These are phyloP conservation scores for Annulohypoxylon stygium DNA, from an alignment of 495 filamentous ascomycete genomes.

Conservation along the genomic window DNA sequence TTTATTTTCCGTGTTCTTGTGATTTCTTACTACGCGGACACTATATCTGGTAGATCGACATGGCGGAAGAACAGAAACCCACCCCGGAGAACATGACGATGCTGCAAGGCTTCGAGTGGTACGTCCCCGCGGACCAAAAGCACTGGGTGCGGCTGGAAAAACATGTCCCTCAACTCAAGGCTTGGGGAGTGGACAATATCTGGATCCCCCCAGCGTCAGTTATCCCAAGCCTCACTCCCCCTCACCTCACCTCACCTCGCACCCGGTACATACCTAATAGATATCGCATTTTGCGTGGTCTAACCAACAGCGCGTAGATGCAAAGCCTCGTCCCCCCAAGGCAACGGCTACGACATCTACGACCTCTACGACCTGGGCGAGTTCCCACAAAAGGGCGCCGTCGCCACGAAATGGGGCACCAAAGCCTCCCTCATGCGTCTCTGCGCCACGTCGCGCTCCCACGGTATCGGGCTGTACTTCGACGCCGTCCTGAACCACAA, in stretches of 20 bases:
- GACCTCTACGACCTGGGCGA: constrained; percentile 11
- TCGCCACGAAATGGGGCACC: background rate
- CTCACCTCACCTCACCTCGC: too few relatives aligned
- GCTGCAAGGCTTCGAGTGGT: constrained; percentile 17
- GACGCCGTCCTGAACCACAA: constrained; percentile 7
- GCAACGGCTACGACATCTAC: constrained; percentile 1
- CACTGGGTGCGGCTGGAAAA: constrained; percentile 6
- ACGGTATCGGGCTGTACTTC: background rate
- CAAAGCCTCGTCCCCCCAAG: constrained; percentile 4
- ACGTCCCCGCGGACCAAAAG: background rate
- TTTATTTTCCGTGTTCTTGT: background rate
- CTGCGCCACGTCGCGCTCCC: background rate
- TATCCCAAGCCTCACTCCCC: background rate
- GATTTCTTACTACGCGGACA: background rate
- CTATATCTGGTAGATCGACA: background rate
- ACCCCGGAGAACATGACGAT: constrained; percentile 13
- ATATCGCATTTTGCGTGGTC: background rate
- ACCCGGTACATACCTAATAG: too few relatives aligned
- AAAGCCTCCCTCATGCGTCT: background rate
- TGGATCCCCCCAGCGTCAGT: constrained; percentile 14
- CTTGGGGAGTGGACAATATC: constrained; percentile 5
- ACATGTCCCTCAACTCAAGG: background rate
- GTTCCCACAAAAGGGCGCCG: background rate
- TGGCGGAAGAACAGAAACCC: constrained; percentile 11
- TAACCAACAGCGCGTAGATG: background rate